Evolutionary conservation across 768 basidiomycete species (phyloP).

Genomic region (Serpula lacrymans): DNA sequence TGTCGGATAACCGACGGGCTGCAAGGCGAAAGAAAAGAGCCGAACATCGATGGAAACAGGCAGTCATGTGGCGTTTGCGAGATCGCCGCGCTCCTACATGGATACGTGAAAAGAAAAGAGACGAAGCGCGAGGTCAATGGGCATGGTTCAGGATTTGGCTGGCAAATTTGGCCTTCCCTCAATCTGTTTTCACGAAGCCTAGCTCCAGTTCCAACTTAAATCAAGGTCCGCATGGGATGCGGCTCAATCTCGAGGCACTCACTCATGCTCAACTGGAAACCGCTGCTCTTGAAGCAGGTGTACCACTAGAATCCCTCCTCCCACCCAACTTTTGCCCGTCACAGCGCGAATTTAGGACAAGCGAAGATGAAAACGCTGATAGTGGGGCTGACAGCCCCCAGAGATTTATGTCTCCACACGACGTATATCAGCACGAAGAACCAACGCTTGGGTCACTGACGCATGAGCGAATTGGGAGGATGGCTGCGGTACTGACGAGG

Average conservation of each 20-base stretch:
- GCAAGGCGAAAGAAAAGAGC: constrained; percentile 42
- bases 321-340: constrained; percentile 33
- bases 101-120: constrained; percentile 37
- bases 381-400: background rate
- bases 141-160: constrained; percentile 4
- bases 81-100: constrained; percentile 48
- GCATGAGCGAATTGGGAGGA: constrained; percentile 53
- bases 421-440: constrained; percentile 15
- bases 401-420: constrained; percentile 11
- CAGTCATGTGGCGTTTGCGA: constrained; percentile 62
- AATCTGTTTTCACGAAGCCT: constrained; percentile 3
- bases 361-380: background rate
- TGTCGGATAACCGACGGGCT: constrained; percentile 45
- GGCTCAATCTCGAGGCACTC: constrained; percentile 62
- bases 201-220: constrained; percentile 7
- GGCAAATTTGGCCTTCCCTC: background rate
- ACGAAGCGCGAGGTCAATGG: constrained; percentile 4
- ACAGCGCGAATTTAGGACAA: constrained; percentile 8
- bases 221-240: constrained; percentile 41
- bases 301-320: constrained; percentile 50
- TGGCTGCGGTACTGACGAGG: constrained; percentile 52
- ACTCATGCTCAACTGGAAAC: constrained; percentile 51
- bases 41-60: constrained; percentile 53
- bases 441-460: constrained; percentile 37
- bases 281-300: constrained; percentile 67